Evolutionary conservation across 2,329 filamentous ascomycete species (phyloP).

Genomic region (Neopestalotiopsis sp.): DNA sequence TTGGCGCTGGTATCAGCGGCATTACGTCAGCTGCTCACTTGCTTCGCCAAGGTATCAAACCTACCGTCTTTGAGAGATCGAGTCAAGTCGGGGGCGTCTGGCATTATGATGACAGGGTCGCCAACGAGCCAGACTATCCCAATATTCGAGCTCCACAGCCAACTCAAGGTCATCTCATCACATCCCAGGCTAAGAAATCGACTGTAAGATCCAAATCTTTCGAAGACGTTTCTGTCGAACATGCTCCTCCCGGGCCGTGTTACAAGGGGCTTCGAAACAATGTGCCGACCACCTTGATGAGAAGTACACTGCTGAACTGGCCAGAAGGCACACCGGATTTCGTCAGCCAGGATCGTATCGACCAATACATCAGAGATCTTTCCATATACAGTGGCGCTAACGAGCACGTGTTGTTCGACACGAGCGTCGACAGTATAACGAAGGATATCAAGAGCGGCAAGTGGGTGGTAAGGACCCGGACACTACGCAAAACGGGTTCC

Average conservation of each 20-base stretch:
- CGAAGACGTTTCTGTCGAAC: conserved; percentile 42
- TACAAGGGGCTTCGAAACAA: conserved; percentile 71
- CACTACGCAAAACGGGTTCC: conserved; percentile 37
- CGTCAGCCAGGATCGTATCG: conserved; percentile 61
- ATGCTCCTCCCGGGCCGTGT: conserved; percentile 60
- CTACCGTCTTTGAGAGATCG: conserved; percentile 68
- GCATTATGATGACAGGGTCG: conserved; percentile 64
- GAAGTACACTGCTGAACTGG: conserved; percentile 54
- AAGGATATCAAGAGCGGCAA: conserved; percentile 47
- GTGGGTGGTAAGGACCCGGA: conserved; percentile 60
- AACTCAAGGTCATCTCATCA: conserved; percentile 9
- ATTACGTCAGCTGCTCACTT: conserved; percentile 69
- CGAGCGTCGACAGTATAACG: conserved; percentile 57
- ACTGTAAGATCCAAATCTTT: conserved; percentile 23
- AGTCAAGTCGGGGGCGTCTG: conserved; percentile 66
- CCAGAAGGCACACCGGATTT: conserved; percentile 64
- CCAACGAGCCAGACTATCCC: conserved; percentile 39
- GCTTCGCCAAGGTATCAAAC: conserved; percentile 63
- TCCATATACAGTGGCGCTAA: conserved; percentile 56
- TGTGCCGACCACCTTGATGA: conserved; percentile 66
- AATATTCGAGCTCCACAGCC: conserved; percentile 31
- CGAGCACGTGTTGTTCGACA: conserved; percentile 58
- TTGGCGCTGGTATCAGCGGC: conserved; percentile 70
- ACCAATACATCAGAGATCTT: conserved; percentile 67
- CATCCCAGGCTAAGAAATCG: conserved; percentile 16